A percentile compares a stretch with the other conserved stretches of the same genome.
Conservation (phyloP, 345 rosid genomes). For the Bretschneidera sinensis region DNA sequence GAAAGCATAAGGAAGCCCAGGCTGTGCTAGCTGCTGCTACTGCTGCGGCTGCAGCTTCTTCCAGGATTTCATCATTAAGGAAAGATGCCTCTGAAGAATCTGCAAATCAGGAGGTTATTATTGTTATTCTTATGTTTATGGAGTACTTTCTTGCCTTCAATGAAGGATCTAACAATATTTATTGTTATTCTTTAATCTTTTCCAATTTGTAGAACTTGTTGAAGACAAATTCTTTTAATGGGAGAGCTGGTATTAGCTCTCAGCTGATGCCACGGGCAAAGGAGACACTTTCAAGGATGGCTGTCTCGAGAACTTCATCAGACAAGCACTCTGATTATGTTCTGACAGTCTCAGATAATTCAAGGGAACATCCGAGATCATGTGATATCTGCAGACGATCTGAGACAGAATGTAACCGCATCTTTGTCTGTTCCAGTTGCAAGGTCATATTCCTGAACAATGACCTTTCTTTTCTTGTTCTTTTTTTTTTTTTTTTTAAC, state of each 20-base stretch:
- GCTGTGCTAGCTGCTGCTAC: constrained; percentile 98
- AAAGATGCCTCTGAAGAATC: constrained; percentile 76
- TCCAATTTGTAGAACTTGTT: constrained; percentile 37
- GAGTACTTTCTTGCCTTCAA: neutral
- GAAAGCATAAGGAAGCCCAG: constrained; percentile 92
- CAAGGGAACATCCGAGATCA: constrained; percentile 65
- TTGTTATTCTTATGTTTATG: constrained; percentile 1
- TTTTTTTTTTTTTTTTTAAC: too few species aligned
- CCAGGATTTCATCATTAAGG: constrained; percentile 81
- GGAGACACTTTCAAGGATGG: constrained; percentile 58
- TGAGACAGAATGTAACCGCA: constrained; percentile 76
- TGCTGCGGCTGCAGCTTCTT: constrained; percentile 95
- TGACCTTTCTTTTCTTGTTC: constrained; percentile 1
- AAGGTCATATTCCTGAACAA: constrained; percentile 48
- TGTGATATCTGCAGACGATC: constrained; percentile 93
- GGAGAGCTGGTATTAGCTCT: constrained; percentile 48
- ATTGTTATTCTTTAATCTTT: constrained; percentile 6
- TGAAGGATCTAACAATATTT: neutral
- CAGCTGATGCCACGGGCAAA: constrained; percentile 54
- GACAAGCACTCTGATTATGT: constrained; percentile 55
- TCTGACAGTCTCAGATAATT: constrained; percentile 42
- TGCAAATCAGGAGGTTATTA: constrained; percentile 62
- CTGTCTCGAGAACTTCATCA: constrained; percentile 44
- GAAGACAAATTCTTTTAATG: constrained; percentile 50
- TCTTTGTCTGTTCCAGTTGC: constrained; percentile 90